These are phyloP conservation scores for Solioccasus polychromus DNA, from an alignment of 768 basidiomycete genomes.

Conservation along the genomic window DNA sequence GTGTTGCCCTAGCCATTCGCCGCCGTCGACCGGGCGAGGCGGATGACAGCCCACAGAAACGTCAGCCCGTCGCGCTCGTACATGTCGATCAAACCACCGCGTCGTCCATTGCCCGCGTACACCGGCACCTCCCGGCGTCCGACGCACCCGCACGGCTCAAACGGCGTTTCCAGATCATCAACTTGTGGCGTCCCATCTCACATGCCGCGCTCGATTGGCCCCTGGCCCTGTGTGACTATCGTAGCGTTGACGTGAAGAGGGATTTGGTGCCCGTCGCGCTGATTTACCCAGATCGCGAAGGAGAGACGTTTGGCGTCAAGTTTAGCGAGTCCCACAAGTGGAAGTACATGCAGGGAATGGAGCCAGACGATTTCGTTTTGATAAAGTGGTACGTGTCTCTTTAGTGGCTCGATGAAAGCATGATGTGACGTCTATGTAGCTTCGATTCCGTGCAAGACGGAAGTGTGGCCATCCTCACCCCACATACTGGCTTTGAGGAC, in stretches of 20 bases:
- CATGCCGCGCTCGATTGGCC: slow-evolving; percentile 47
- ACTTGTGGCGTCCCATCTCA: slow-evolving; percentile 52
- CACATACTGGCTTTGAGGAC: slow-evolving; percentile 36
- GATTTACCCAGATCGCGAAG: slow-evolving; percentile 40
- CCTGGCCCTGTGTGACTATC: slow-evolving; percentile 47
- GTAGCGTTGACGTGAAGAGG: slow-evolving; percentile 35
- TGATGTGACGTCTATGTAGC: slow-evolving; percentile 12
- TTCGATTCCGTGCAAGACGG: slow-evolving; percentile 36
- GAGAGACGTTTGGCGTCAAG: slow-evolving; percentile 41
- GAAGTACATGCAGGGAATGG: slow-evolving; percentile 45
- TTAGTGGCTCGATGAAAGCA: neutral
- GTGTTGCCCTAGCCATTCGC: slow-evolving; percentile 36
- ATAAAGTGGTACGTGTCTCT: slow-evolving; percentile 43
- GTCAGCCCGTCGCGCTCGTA: slow-evolving; percentile 41
- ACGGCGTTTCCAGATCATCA: slow-evolving; percentile 51
- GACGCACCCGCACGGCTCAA: slow-evolving; percentile 40
- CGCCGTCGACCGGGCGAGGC: slow-evolving; percentile 36
- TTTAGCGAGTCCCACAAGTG: slow-evolving; percentile 40
- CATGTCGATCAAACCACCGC: slow-evolving; percentile 47
- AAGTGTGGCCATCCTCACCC: slow-evolving; percentile 31
- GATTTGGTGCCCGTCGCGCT: slow-evolving; percentile 40
- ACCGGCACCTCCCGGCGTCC: slow-evolving; percentile 39
- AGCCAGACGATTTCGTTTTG: slow-evolving; percentile 43
- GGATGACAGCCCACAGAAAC: slow-evolving; percentile 37
- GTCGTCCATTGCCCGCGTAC: slow-evolving; percentile 41